A percentile compares a stretch with the other conserved stretches of the same genome.
Evolutionary conservation across 2,329 filamentous ascomycete genomes (phyloP).

Genomic region (Aspergillus sp.): DNA sequence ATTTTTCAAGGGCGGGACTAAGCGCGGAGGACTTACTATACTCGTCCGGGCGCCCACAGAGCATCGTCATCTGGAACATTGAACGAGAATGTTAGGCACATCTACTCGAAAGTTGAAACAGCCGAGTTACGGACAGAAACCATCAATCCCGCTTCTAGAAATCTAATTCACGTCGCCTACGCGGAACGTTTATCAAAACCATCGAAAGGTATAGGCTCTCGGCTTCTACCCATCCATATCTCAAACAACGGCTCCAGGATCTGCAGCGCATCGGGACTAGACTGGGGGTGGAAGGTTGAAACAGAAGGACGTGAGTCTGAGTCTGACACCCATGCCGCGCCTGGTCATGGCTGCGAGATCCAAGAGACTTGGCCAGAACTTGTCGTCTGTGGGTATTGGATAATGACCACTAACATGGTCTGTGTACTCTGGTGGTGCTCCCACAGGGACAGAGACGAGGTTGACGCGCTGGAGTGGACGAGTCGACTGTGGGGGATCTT

Average conservation of each 20-base stretch:
- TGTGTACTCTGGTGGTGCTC: too few relatives aligned
- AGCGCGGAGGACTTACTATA: conserved; percentile 5
- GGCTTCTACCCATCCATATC: background rate
- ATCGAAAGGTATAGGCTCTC: background rate
- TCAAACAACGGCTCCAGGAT: conserved; percentile 10
- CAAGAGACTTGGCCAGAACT: background rate
- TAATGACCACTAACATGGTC: too few relatives aligned
- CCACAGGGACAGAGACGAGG: background rate
- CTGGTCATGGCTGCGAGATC: background rate
- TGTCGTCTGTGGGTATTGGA: too few relatives aligned
- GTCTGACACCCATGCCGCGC: background rate
- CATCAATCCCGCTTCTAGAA: background rate
- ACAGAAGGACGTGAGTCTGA: background rate
- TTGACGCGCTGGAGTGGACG: background rate
- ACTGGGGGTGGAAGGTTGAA: background rate
- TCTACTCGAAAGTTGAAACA: too few relatives aligned
- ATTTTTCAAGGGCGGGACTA: background rate
- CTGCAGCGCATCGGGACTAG: conserved; percentile 7
- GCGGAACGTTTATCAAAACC: background rate
- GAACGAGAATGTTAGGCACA: background rate
- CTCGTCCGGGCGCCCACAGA: background rate
- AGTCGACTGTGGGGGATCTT: background rate
- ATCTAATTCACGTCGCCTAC: background rate
- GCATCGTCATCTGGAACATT: background rate
- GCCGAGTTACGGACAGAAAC: background rate